Evolutionary conservation across 805 yeast species (phyloP).

Genomic region (Teunomyces aglyptinius): DNA sequence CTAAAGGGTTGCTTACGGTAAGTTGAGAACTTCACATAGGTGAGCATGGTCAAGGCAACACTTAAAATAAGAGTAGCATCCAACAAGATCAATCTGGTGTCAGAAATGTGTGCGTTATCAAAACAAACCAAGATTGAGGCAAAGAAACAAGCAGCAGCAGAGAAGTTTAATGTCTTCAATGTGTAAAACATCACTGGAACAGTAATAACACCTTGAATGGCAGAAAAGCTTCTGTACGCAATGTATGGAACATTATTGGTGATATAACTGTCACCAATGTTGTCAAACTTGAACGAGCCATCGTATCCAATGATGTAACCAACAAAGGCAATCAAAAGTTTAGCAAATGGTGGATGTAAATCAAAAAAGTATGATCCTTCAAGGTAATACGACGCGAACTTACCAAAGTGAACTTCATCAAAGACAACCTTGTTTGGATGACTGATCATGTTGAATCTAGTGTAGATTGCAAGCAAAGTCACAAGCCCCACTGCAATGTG

Average conservation of each 20-base stretch:
- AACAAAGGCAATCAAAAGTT: slow-evolving; percentile 82
- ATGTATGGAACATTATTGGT: slow-evolving; percentile 81
- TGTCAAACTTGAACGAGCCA: slow-evolving; percentile 90
- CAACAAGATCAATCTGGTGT: slow-evolving; percentile 84
- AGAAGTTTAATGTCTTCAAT: slow-evolving; percentile 79
- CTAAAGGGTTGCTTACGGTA: slow-evolving; percentile 68
- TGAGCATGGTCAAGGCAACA: slow-evolving; percentile 76
- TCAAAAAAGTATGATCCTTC: slow-evolving; percentile 93
- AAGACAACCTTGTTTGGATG: slow-evolving; percentile 75
- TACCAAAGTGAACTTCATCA: slow-evolving; percentile 87
- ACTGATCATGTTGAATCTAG: slow-evolving; percentile 62
- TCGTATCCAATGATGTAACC: slow-evolving; percentile 89
- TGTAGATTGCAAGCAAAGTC: slow-evolving; percentile 43
- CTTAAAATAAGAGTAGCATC: slow-evolving; percentile 87
- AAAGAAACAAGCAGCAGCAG: slow-evolving; percentile 74
- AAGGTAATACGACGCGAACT: slow-evolving; percentile 79
- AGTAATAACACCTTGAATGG: slow-evolving; percentile 76
- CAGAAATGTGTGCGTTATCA: slow-evolving; percentile 88
- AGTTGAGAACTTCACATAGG: slow-evolving; percentile 73
- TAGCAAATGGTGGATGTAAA: slow-evolving; percentile 97
- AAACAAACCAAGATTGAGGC: slow-evolving; percentile 74
- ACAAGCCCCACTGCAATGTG: slow-evolving; percentile 35
- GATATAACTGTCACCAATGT: slow-evolving; percentile 79
- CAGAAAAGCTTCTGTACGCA: slow-evolving; percentile 76
- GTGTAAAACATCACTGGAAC: slow-evolving; percentile 84